Percentiles rank a stretch among this genome's conserved stretches.
These are phyloP conservation scores for Schoenoplectus tabernaemontani DNA, from an alignment of 202 grass and related monocot genomes.

Conservation along the genomic window DNA sequence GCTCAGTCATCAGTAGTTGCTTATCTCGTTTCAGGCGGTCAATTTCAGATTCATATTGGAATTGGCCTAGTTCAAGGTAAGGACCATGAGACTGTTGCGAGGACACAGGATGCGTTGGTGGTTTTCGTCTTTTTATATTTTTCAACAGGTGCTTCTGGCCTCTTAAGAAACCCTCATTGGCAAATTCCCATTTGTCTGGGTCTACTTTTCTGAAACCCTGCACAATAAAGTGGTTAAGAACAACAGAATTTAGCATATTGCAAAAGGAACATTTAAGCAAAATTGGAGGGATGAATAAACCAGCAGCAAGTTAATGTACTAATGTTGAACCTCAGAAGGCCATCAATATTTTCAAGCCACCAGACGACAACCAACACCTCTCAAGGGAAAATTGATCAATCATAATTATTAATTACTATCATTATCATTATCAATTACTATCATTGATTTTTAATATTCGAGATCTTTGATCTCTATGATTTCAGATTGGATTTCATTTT, in stretches of 20 bases:
- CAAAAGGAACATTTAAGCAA: background rate
- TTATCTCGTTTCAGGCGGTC: slow-evolving; percentile 70
- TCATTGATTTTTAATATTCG: no score
- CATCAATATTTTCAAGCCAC: background rate
- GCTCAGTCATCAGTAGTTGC: slow-evolving; percentile 64
- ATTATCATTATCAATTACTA: background rate
- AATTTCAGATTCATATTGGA: slow-evolving; percentile 68
- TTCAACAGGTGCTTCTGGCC: slow-evolving; percentile 68
- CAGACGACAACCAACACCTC: no score
- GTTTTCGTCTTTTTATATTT: slow-evolving; percentile 78
- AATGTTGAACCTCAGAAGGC: no score
- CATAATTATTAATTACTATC: background rate
- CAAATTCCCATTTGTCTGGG: slow-evolving; percentile 92
- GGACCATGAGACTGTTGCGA: slow-evolving; percentile 56
- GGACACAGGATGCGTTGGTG: slow-evolving; percentile 30
- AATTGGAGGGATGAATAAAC: background rate
- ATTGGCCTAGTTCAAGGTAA: slow-evolving; percentile 81
- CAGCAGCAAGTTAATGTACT: no score
- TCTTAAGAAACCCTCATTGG: slow-evolving; percentile 78
- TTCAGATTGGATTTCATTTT: no score
- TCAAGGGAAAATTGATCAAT: background rate
- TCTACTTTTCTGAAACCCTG: slow-evolving; percentile 97
- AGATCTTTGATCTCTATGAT: no score
- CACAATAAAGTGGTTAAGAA: background rate
- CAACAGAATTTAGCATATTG: background rate